Evolutionary conservation across 1,284 basidiomycete genomes (phyloP).

Genomic region (Crucibulum parvulum): DNA sequence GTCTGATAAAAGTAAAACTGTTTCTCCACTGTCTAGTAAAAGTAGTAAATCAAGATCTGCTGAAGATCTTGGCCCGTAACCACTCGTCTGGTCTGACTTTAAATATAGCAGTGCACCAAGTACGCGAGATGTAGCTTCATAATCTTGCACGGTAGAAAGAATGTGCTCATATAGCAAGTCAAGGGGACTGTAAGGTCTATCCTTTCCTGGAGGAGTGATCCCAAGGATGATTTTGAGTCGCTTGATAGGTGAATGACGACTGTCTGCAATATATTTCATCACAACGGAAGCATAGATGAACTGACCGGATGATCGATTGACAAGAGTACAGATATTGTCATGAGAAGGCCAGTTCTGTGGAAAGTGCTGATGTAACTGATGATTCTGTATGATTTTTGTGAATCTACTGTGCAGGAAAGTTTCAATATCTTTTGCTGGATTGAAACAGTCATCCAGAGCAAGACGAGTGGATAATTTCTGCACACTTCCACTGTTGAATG

Average conservation of each 20-base stretch:
- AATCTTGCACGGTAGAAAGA: not conserved
- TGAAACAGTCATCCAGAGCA: constrained; percentile 2
- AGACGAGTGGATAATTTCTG: not conserved
- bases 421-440: constrained; percentile 6
- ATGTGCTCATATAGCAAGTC: constrained; percentile 8
- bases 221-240: constrained; percentile 2
- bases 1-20: no score
- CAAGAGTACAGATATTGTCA: not conserved
- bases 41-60: no score
- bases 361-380: constrained; percentile 1
- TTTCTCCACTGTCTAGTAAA: no score
- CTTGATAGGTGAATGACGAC: not conserved
- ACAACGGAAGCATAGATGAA: constrained; percentile 16
- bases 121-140: no score
- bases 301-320: constrained; percentile 11
- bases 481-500: not conserved
- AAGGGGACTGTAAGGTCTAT: constrained; percentile 4
- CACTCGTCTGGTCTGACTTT: no score
- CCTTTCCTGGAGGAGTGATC: not conserved
- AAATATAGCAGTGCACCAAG: no score
- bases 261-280: constrained; percentile 8
- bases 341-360: constrained; percentile 5
- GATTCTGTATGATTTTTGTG: constrained; percentile 1
- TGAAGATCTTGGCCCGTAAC: no score
- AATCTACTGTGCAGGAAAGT: constrained; percentile 7